Evolutionary conservation across 306 rosid genomes (phyloP).

Genomic region (Gastrolobium villosum): DNA sequence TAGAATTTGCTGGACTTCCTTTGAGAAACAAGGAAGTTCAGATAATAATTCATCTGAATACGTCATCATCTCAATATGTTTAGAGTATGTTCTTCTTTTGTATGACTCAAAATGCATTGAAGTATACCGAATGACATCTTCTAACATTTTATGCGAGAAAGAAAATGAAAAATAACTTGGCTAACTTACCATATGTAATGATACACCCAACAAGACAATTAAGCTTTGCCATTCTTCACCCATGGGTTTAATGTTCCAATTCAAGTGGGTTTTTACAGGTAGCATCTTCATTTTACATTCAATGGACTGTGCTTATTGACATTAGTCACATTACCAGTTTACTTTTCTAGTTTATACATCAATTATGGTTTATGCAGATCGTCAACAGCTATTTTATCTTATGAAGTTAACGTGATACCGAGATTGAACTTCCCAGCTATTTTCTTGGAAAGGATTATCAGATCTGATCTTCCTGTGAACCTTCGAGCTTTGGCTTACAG

Average conservation of each 20-base stretch:
- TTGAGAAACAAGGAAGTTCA: background rate
- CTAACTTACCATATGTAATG: background rate
- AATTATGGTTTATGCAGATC: conserved; percentile 62
- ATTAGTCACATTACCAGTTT: conserved; percentile 7
- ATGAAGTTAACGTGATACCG: conserved; percentile 94
- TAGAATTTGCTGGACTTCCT: conserved; percentile 4
- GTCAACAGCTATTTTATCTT: conserved; percentile 74
- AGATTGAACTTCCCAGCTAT: conserved; percentile 95
- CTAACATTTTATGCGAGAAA: background rate
- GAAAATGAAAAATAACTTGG: background rate
- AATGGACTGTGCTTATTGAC: conserved; percentile 17
- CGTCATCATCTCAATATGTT: conserved; percentile 1
- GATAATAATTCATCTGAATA: background rate
- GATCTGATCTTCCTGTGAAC: conserved; percentile 95
- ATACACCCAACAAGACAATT: background rate
- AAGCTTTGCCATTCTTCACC: conserved; percentile 28
- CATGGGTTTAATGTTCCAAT: background rate
- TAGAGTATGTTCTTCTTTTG: background rate
- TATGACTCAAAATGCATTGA: background rate
- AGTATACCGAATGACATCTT: background rate
- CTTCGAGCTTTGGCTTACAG: conserved; percentile 88
- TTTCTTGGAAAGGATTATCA: conserved; percentile 88
- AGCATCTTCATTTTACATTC: conserved; percentile 7
- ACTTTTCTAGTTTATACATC: conserved; percentile 32
- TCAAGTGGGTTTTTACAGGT: background rate